These are phyloP conservation scores for Rosa lucieae DNA, from an alignment of 306 rosid genomes.

Conservation along the genomic window DNA sequence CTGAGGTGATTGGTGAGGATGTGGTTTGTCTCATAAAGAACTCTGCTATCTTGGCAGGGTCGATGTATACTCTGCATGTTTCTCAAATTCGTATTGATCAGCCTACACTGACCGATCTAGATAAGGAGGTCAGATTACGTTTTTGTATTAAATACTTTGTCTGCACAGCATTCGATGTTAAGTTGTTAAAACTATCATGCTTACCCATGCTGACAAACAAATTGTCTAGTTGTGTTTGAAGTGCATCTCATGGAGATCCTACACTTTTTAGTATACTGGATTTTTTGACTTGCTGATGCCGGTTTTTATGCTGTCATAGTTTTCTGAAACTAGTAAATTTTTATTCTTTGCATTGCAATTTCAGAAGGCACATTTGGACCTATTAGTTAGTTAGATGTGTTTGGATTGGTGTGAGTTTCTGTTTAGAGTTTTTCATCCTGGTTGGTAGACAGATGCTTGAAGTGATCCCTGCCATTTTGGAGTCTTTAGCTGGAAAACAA, in stretches of 20 bases:
- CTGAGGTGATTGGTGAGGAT: slow-evolving; percentile 47
- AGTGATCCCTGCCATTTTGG: not conserved
- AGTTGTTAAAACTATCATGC: not conserved
- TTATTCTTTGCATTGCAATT: not conserved
- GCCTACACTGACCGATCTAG: slow-evolving; percentile 51
- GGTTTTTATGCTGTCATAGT: not conserved
- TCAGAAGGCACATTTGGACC: not conserved
- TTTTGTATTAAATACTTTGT: not conserved
- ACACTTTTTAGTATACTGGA: not conserved
- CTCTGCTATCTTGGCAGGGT: slow-evolving; percentile 47
- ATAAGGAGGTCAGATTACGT: slow-evolving; percentile 43
- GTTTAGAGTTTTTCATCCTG: not conserved
- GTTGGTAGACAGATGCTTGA: not conserved
- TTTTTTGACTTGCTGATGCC: slow-evolving; percentile 1
- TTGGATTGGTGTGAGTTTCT: not conserved
- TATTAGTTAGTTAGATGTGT: not conserved
- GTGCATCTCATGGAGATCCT: not conserved
- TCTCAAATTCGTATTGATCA: slow-evolving; percentile 51
- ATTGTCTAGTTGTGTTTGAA: not conserved
- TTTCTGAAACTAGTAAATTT: not conserved
- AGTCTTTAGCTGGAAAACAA: not conserved
- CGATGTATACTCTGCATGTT: slow-evolving; percentile 53
- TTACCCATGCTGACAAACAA: not conserved
- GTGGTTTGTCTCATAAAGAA: slow-evolving; percentile 51
- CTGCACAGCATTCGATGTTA: not conserved